Evolutionary conservation across 108 stramenopile species (phyloP).

Genomic region (Discostella pseudostelligera): DNA sequence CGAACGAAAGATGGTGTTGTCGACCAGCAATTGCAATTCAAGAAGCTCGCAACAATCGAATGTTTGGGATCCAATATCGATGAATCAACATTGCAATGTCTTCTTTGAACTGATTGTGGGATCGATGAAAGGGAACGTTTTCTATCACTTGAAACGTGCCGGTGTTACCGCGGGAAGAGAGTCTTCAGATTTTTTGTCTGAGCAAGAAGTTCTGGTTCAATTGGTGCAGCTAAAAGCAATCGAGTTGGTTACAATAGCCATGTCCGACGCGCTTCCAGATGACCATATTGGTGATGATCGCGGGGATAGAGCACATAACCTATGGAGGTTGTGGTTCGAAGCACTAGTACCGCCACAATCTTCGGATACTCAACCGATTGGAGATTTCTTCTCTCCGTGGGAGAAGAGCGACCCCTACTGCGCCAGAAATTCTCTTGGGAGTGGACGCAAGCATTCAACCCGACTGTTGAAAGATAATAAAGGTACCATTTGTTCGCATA

Average conservation of each 20-base stretch:
- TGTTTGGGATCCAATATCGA: slow-evolving; percentile 38
- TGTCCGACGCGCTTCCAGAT: slow-evolving; percentile 45
- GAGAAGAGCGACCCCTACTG: slow-evolving; percentile 11
- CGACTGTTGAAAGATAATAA: neutral
- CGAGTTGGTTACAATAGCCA: slow-evolving; percentile 27
- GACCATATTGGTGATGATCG: slow-evolving; percentile 4
- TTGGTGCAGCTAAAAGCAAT: slow-evolving; percentile 29
- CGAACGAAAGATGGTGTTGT: neutral
- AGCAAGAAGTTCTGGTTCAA: slow-evolving; percentile 6
- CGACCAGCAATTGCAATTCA: slow-evolving; percentile 6
- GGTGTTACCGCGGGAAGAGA: neutral
- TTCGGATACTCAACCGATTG: slow-evolving; percentile 3
- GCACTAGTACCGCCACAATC: slow-evolving; percentile 26
- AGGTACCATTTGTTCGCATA: neutral
- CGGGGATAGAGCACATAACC: slow-evolving; percentile 24
- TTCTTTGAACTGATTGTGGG: slow-evolving; percentile 39
- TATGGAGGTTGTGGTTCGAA: slow-evolving; percentile 52
- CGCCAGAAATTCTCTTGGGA: slow-evolving; percentile 11
- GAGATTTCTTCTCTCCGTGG: slow-evolving; percentile 38
- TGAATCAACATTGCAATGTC: slow-evolving; percentile 17
- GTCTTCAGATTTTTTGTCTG: neutral
- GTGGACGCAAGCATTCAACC: slow-evolving; percentile 26
- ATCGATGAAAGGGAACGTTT: slow-evolving; percentile 31
- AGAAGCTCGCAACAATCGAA: neutral
- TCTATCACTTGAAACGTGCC: neutral